Evolutionary conservation across 306 rosid genomes (phyloP), one percentile per base, ranked within the genome.

Genomic region (Fragaria iinumae): DNA sequence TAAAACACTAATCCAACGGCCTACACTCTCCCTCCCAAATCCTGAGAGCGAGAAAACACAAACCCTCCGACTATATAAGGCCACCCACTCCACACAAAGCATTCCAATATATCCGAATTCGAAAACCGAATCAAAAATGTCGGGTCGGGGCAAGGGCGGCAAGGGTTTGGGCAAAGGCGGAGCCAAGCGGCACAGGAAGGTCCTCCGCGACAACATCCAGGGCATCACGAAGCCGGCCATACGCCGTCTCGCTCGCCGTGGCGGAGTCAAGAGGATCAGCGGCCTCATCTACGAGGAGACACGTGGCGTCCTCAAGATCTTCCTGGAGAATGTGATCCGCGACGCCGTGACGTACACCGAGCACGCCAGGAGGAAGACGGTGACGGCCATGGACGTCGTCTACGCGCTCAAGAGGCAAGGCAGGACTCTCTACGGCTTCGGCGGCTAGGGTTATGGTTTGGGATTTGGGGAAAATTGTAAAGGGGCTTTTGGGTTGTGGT

Each of bases 121-220:
- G 32, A 0, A 48, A 16, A 0, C 4, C 11, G 5, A 10, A 56
- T 55, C 13, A 55, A 55, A n/a, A 47, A 87, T 87, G 90, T 84
- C 88, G 5, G 90, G 90, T 39, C 87, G 90, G 38, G 90, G 88
- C 13, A 86, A 86, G 18, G 89, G 89, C 6, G 87, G 89, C 0
- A 86, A 86, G 80, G 87, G 89, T 9, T 57, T 86, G 84, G 89
- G 89, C 3, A 86, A 86, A 63, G 89, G 87, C 36, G 87, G 89
- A 63, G 87, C 87, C 16, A 83, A 83, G 85, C 79, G 87, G 70
- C 85, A 86, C 67, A 72, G 83, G 73, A 83, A 86, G 71, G 89
- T 81, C 0, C 87, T 83, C 0, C 57, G 87, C 12, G 76, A 72
- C 27, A 72, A 72, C 65, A 72, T 72, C 36, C 84, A 85, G 64